Evolutionary conservation across 768 basidiomycete genomes (phyloP), one percentile per base, ranked within the genome.

Genomic region (Agaricus blazei): DNA sequence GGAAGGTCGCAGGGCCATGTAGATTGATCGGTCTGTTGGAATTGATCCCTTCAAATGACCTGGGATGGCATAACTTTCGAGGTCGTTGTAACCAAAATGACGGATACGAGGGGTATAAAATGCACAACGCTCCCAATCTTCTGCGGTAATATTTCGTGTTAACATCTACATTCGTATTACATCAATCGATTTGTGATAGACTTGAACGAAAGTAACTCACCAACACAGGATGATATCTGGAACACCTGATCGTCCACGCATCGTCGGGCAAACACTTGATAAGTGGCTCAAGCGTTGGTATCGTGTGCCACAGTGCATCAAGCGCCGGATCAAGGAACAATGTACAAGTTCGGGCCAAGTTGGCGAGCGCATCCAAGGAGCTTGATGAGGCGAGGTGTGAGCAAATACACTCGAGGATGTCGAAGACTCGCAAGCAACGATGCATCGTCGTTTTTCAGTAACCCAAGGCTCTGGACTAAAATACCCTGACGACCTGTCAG

Each of bases 241-340:
- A 11, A 7, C 11, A 4, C n/a, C 14, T 38, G 27, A 55, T 26
- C 8, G 40, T 36, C 54, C 54, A 55, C 28, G 54, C 47, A 34
- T 55, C 54, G 4, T 48, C 28, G 9, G 61, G 61, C 37, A 62
- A 41, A 26, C 59, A 54, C 6, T 15, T 50, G 4, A 62, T 38
- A 15, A 62, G 54, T 19, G 61, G 61, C 54, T 58, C 44, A 9
- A 62, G 36, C 2, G 46, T 49, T 3, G 45, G 50, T 4, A 62
- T 28, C 19, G 51, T 46, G 23, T 48, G 24, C 61, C 61, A 62
- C 36, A 60, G 50, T 15, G 42, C 24, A 24, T 59, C 48, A 19
- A 60, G 54, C 29, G 56, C 59, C 1, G 61, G 57, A 23, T 58
- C 59, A 8, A 53, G 28, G 44, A 60, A 57, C 3, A 51, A 44